These are phyloP conservation scores for Thermomucor indicae-seudaticae DNA, from an alignment of 371 early-diverging fungal species.

Conservation along the genomic window DNA sequence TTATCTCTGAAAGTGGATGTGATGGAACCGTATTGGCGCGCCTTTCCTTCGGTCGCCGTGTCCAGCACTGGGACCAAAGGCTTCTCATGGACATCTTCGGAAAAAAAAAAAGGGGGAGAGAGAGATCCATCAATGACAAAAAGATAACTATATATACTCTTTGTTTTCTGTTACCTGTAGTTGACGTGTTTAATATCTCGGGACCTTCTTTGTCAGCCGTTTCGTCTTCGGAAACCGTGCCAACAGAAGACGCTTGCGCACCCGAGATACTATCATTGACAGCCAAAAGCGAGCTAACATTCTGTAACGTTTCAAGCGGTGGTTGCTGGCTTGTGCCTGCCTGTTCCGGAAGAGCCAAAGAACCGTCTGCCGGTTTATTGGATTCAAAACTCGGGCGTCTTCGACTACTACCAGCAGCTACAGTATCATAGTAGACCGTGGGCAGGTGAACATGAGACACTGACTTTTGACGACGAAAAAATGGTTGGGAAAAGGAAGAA, in stretches of 20 bases:
- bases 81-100: background rate
- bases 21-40: background rate
- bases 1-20: conserved; percentile 7
- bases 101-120: background rate
- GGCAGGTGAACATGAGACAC: conserved; percentile 6
- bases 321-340: conserved; percentile 1
- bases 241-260: conserved; percentile 8
- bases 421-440: background rate
- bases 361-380: background rate
- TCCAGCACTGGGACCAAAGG: background rate
- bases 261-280: background rate
- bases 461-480: conserved; percentile 10
- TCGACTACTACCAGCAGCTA: background rate
- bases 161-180: background rate
- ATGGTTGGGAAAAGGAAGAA: background rate
- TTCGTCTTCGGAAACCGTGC: conserved; percentile 14
- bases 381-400: conserved; percentile 11
- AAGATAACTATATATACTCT: background rate
- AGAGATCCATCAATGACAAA: background rate
- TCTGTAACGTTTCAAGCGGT: too few relatives aligned
- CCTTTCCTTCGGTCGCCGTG: background rate
- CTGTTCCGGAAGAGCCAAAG: background rate
- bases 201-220: background rate
- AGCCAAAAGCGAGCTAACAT: background rate
- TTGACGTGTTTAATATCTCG: background rate